Conservation (phyloP, 345 rosid genomes). For the Euphorbia peplus region DNA sequence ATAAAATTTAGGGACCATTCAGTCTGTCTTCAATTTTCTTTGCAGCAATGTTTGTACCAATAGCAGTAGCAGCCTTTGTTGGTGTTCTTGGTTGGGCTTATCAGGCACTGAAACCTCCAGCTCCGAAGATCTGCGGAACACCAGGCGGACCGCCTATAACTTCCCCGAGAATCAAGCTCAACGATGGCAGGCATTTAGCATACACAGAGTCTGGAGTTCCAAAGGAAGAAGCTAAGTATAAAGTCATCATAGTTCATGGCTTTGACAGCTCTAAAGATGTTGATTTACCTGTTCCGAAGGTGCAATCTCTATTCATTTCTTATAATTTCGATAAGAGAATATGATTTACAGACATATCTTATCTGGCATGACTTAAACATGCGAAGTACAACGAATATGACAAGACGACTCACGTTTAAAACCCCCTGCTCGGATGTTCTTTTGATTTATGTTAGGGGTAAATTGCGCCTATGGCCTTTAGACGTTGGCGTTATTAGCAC, state of each 20-base stretch:
- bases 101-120: slow-evolving; percentile 58
- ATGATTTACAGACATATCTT: too few species aligned
- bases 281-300: slow-evolving; percentile 50
- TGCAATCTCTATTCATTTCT: slow-evolving; percentile 25
- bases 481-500: too few species aligned
- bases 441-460: too few species aligned
- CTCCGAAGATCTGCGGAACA: slow-evolving; percentile 68
- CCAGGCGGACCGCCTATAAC: slow-evolving; percentile 63
- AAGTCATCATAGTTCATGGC: slow-evolving; percentile 65
- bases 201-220: slow-evolving; percentile 69
- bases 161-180: slow-evolving; percentile 65
- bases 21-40: not conserved
- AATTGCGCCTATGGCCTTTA: too few species aligned
- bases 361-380: too few species aligned
- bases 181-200: slow-evolving; percentile 77
- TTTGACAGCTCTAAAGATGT: slow-evolving; percentile 59
- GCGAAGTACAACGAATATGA: too few species aligned
- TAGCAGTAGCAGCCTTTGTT: slow-evolving; percentile 41
- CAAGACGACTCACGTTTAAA: too few species aligned
- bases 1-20: too few species aligned
- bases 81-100: slow-evolving; percentile 56
- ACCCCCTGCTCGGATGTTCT: too few species aligned
- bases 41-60: slow-evolving; percentile 48
- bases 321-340: not conserved
- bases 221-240: slow-evolving; percentile 53